These are phyloP conservation scores for Balakata baccata DNA, from an alignment of 345 rosid genomes.

Conservation along the genomic window DNA sequence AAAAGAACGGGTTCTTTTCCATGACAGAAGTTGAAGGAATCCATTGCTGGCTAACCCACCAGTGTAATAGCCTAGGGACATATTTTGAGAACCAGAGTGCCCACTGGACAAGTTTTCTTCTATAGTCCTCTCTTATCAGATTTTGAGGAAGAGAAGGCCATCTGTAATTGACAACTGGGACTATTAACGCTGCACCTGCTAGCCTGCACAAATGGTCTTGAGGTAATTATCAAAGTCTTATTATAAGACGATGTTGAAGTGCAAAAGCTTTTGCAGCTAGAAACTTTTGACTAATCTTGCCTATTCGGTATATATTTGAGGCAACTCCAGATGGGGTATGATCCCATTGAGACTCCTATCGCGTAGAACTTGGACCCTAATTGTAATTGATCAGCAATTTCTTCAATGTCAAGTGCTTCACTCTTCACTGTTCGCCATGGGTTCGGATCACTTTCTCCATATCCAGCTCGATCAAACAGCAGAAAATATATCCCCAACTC, in stretches of 20 bases:
- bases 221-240: slow-evolving; percentile 15
- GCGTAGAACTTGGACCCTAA: slow-evolving; percentile 65
- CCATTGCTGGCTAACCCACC: slow-evolving; percentile 73
- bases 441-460: slow-evolving; percentile 81
- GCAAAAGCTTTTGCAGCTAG: slow-evolving; percentile 1
- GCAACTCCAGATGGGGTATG: slow-evolving; percentile 86
- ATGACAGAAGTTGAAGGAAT: slow-evolving; percentile 53
- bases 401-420: slow-evolving; percentile 72
- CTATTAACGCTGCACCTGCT: slow-evolving; percentile 72
- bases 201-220: slow-evolving; percentile 42
- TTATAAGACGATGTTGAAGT: neutral
- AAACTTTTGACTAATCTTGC: slow-evolving; percentile 30
- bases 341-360: slow-evolving; percentile 87
- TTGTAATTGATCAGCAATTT: slow-evolving; percentile 69
- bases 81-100: slow-evolving; percentile 53
- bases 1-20: slow-evolving; percentile 57
- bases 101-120: slow-evolving; percentile 52
- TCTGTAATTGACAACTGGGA: slow-evolving; percentile 62
- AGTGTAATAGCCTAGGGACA: slow-evolving; percentile 60
- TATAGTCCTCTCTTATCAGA: slow-evolving; percentile 54
- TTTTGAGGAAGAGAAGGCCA: slow-evolving; percentile 76
- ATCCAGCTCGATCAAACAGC: slow-evolving; percentile 81
- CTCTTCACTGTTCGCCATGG: slow-evolving; percentile 63
- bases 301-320: slow-evolving; percentile 84
- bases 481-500: slow-evolving; percentile 65